Base-by-base conservation (phyloP, 441 rosid genomes). In the Bruguiera hainesii region DNA sequence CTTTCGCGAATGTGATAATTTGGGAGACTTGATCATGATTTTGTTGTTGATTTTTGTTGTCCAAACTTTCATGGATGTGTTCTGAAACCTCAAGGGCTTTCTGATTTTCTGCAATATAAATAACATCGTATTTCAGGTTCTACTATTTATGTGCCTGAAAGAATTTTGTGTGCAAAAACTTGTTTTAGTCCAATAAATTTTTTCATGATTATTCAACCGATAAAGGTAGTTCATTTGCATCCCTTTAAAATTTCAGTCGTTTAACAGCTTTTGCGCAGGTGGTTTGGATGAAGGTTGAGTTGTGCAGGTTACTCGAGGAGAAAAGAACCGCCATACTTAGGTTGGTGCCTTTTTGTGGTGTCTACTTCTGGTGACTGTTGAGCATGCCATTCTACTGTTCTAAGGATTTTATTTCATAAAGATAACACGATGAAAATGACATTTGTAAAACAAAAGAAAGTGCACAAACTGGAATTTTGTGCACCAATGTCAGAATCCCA, bases 251-350 rank as follows among this genome's bases (percentile, higher is more conserved):
- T 80, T 84, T 86, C 86, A 84, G 79, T 73, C 68, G 72, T 75
- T 75, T 78, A 71, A 82, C 80, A 81, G 87, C 76, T 82, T 66
- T 50, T 78, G 74, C 77, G 82, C 91, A 96, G 99, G 96, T 96
- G 56, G 81, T 85, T 26, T 96, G 96, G 94, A 75, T 96, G 81
- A 96, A 96, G 90, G 94, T 86, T 69, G 98, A 96, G 80, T 81
- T 96, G 74, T 93, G 98, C 83, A 88, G 88, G 72, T 82, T 96
- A 81, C 83, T 96, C 76, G 97, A 96, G 76, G 99, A 96, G 77
- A 96, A 96, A 86, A 84, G 96, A 93, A 88, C 97, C 64, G 88
- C 98, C 73, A 52, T 80, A 56, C 94, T 96, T 75, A 93, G 99
- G 99, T 90, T 70, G 65, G 75, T 73, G 56, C 64, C 64, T 73